These are phyloP conservation scores for Candida ortonii DNA, from an alignment of 805 yeast species.

Conservation along the genomic window DNA sequence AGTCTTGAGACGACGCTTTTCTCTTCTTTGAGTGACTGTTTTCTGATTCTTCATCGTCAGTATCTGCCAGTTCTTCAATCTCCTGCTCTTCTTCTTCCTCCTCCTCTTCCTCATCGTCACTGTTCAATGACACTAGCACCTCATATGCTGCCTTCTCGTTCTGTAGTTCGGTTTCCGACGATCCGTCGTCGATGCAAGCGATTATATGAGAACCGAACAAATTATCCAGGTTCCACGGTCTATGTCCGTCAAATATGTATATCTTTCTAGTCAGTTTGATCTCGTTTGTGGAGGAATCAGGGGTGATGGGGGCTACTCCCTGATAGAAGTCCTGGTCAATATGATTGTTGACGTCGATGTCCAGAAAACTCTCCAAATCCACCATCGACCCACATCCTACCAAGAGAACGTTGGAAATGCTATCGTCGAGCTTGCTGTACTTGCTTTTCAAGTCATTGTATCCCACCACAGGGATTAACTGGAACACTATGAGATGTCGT, in stretches of 20 bases:
- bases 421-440: slow-evolving; percentile 63
- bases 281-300: slow-evolving; percentile 28
- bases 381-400: slow-evolving; percentile 94
- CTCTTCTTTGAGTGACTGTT: slow-evolving; percentile 25
- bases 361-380: slow-evolving; percentile 74
- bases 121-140: slow-evolving; percentile 40
- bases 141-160: slow-evolving; percentile 63
- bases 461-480: slow-evolving; percentile 90
- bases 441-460: slow-evolving; percentile 71
- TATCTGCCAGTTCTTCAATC: slow-evolving; percentile 31
- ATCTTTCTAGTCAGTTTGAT: slow-evolving; percentile 50
- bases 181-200: slow-evolving; percentile 85
- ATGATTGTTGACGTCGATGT: slow-evolving; percentile 55
- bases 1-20: slow-evolving; percentile 24
- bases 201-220: slow-evolving; percentile 78
- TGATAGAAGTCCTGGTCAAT: slow-evolving; percentile 34
- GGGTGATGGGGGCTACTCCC: slow-evolving; percentile 20
- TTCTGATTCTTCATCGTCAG: slow-evolving; percentile 31
- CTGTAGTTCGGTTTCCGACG: slow-evolving; percentile 54
- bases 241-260: slow-evolving; percentile 83
- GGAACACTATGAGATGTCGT: slow-evolving; percentile 81
- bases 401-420: slow-evolving; percentile 70
- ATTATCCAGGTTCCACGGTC: slow-evolving; percentile 97
- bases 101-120: slow-evolving; percentile 36
- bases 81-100: slow-evolving; percentile 35